Conservation (phyloP, 2,329 filamentous ascomycete species). For the Podosphaera aphanis region DNA sequence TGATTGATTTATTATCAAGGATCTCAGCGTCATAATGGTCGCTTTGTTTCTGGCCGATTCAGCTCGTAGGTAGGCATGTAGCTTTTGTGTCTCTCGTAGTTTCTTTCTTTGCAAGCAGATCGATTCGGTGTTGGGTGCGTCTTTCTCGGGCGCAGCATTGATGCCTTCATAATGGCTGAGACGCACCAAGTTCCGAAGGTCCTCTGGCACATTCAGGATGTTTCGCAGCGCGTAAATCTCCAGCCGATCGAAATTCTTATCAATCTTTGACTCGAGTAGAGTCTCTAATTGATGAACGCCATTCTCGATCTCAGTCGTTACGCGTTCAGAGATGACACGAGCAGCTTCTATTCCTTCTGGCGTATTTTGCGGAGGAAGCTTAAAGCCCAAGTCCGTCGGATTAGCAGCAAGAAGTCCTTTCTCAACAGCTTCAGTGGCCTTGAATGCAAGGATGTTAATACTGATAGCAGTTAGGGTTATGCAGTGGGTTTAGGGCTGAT, state of each 20-base stretch:
- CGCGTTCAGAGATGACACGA: conserved; percentile 21
- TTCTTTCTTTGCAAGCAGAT: conserved; percentile 51
- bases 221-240: conserved; percentile 83
- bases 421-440: conserved; percentile 72
- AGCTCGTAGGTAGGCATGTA: conserved; percentile 44
- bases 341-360: conserved; percentile 20
- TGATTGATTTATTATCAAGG: conserved; percentile 26
- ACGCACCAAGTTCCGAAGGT: conserved; percentile 53
- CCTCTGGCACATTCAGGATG: conserved; percentile 48
- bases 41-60: conserved; percentile 52
- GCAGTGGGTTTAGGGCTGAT: background rate
- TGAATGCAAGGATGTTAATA: conserved; percentile 80
- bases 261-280: conserved; percentile 55
- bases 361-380: conserved; percentile 21
- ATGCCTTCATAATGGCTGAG: conserved; percentile 55
- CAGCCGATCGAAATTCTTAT: conserved; percentile 67
- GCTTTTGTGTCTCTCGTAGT: conserved; percentile 53
- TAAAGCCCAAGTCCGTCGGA: conserved; percentile 63
- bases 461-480: conserved; percentile 13
- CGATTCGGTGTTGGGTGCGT: conserved; percentile 37
- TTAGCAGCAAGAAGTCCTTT: conserved; percentile 52
- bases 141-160: conserved; percentile 13
- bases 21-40: conserved; percentile 39
- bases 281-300: conserved; percentile 72
- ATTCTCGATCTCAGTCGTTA: conserved; percentile 56